Percentiles rank a stretch among this genome's conserved stretches.
phyloP scores from a whole-genome alignment of 116 monocot species.

The Cymodocea nodosa region DNA sequence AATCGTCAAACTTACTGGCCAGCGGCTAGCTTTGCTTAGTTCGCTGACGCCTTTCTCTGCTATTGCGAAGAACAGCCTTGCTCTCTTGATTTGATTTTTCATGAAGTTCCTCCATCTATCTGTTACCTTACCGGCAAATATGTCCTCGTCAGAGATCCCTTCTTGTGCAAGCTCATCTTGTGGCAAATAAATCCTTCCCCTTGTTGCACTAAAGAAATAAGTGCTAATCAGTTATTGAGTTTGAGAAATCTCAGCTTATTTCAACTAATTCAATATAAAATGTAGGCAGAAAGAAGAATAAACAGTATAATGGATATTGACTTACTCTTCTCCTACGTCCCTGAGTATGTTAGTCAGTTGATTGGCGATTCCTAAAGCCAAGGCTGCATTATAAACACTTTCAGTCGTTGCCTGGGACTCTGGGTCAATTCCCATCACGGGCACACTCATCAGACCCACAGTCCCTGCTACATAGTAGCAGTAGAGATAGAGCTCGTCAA shows the following conservation, averaged over 20 bases:
- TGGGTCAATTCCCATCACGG: conserved; percentile 80
- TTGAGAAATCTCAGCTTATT: neutral
- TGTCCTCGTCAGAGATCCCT: conserved; percentile 77
- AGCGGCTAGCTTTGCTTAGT: conserved; percentile 54
- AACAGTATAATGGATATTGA: neutral
- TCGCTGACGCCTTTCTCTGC: conserved; percentile 58
- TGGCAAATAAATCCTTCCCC: conserved; percentile 85
- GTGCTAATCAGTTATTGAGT: neutral
- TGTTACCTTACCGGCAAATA: conserved; percentile 66
- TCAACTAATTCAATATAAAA: neutral
- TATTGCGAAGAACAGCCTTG: conserved; percentile 69
- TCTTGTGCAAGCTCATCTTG: conserved; percentile 77
- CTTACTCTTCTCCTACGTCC: conserved; percentile 96
- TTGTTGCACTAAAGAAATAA: conserved; percentile 42
- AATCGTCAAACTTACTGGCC: conserved; percentile 38
- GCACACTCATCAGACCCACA: conserved; percentile 93
- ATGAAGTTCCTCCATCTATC: conserved; percentile 89
- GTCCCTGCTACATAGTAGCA: conserved; percentile 98
- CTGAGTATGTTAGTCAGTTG: conserved; percentile 98
- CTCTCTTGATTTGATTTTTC: conserved; percentile 76
- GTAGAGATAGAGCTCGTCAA: conserved; percentile 94
- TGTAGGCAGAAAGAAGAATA: neutral
- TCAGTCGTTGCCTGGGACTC: conserved; percentile 62
- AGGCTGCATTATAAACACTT: conserved; percentile 67
- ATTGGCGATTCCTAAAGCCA: conserved; percentile 86